Percentiles rank a stretch among this genome's conserved stretches.
phyloP scores from a whole-genome alignment of 129 eudicot species.

The Rutidosis leptorrhynchoides region DNA sequence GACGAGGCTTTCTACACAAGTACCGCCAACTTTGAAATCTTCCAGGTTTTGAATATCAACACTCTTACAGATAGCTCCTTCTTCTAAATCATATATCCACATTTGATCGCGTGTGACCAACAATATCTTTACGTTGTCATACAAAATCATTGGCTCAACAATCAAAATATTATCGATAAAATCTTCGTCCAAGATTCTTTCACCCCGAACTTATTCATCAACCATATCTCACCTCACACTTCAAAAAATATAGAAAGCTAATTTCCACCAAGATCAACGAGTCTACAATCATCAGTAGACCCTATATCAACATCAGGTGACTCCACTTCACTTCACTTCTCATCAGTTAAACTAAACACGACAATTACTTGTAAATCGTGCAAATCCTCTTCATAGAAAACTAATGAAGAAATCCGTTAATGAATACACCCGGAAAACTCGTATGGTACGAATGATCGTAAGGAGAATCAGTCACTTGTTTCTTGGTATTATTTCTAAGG shows the following conservation, averaged over 20 bases:
- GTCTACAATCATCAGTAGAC: not conserved
- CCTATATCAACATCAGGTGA: not conserved
- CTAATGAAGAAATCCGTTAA: constrained; percentile 55
- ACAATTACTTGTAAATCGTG: not conserved
- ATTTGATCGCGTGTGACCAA: not conserved
- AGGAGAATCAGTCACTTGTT: constrained; percentile 35
- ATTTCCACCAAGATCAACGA: not conserved
- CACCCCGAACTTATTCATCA: constrained; percentile 17
- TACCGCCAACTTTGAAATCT: not conserved
- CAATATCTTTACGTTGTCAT: not conserved
- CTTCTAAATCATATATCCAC: not conserved
- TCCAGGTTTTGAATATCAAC: not conserved
- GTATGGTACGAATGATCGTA: constrained; percentile 44
- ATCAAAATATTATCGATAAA: not conserved
- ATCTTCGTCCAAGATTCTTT: constrained; percentile 22
- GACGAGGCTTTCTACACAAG: not conserved
- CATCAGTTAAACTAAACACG: not conserved
- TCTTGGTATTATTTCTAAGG: constrained; percentile 44
- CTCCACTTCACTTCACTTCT: not conserved
- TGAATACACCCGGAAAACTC: constrained; percentile 42
- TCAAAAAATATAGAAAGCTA: not conserved
- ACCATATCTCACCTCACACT: not conserved
- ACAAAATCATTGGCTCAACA: not conserved
- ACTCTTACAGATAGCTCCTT: not conserved
- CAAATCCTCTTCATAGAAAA: constrained; percentile 20